Conservation (phyloP, 1,284 basidiomycete genomes). For the Leccinum pachyderme region DNA sequence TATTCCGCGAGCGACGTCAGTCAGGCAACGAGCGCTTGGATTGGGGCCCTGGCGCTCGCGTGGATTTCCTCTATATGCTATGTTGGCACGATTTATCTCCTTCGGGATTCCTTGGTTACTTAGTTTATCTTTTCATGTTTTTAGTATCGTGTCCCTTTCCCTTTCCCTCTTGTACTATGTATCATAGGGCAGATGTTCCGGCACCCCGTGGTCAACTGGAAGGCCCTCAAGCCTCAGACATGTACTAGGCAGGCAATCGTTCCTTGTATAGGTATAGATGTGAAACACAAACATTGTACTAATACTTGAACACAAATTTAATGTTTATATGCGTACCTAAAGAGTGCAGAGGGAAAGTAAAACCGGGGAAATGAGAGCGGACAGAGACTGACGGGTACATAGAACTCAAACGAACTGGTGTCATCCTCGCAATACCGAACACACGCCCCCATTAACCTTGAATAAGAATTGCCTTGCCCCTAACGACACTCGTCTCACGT, state of each 20-base stretch:
- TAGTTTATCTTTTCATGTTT: not conserved
- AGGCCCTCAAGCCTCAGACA: not conserved
- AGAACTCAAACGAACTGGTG: no score
- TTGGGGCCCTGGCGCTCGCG: constrained; percentile 15
- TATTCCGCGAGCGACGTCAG: constrained; percentile 1
- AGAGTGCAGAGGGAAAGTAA: no score
- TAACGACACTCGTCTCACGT: not conserved
- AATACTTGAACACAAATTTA: no score
- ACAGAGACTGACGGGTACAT: no score
- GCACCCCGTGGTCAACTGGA: no score
- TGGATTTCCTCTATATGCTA: constrained; percentile 12
- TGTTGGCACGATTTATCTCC: constrained; percentile 20
- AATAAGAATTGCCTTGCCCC: not conserved
- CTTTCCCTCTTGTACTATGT: not conserved
- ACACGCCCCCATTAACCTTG: not conserved
- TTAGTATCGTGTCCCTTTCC: not conserved
- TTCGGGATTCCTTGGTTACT: constrained; percentile 14
- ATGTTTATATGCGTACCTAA: no score
- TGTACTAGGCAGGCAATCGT: not conserved
- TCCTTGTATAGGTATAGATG: not conserved
- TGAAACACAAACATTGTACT: no score
- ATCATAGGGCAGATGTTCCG: not conserved
- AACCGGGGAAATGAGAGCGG: no score
- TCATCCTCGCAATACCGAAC: not conserved
- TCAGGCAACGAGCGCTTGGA: constrained; percentile 14